Evolutionary conservation across 2,329 filamentous ascomycete species (phyloP), one percentile per base, ranked within the genome.

Genomic region (Sporothrix dimorphospora): DNA sequence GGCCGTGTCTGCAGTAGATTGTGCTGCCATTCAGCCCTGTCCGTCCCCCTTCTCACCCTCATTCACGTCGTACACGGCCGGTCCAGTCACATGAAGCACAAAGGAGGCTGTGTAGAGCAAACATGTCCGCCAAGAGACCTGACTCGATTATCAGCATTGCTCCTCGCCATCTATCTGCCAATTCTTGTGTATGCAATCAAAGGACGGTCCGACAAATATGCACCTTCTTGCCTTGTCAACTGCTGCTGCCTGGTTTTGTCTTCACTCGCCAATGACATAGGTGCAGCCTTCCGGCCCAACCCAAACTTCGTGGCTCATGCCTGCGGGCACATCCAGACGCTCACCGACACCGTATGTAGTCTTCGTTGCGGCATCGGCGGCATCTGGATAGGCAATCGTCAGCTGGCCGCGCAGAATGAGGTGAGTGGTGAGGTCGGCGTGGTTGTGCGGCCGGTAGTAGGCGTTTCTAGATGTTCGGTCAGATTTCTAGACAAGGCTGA

Each of bases 371-470:
- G 81, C 77, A 38, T 55, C 70, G 21, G 47, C 47, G 72, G 92
- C 90, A 14, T 89, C 80, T 0, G 90, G 91, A 77, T 91, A 93
- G 24, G 85, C 85, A 73, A 93, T 87, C 8, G 89, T 92, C 77
- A 94, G 80, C 72, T 88, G 83, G 53, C 91, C 91, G 5, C 83
- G 80, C 30, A 91, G 81, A 73, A 94, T 89, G 63, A 93, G 83
- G 80, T 94, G 91, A 0, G 91, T 93, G 0, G 90, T 93, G 61
- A 90, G 81, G 47, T 85, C 86, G 27, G 80, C 76, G 78, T 94
- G 91, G 16, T 85, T 86, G 78, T 93, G 91, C 16, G 91, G 91
- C 53, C 84, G 83, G 78, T 93, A 93, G 80, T 93, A 83, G 38
- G 87, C 85, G 78, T 92, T 90, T 74, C 90, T 92, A 79, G 73